Base-by-base conservation (phyloP, 257 asterid species). In the Dorcoceras hygrometricum region DNA sequence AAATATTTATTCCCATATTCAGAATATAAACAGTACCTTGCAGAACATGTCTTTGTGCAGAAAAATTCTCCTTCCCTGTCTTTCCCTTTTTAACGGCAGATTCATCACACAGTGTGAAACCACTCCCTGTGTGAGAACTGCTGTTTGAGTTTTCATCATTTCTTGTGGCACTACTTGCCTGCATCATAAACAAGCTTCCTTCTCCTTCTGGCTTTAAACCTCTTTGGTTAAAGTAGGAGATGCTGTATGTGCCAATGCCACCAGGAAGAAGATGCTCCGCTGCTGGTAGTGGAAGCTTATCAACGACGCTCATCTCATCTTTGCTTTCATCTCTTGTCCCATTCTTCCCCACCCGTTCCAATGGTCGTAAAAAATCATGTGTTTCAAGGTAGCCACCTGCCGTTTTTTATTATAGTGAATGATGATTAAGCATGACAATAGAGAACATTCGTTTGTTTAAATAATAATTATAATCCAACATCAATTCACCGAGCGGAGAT, bases 51-150 rank as follows among this genome's bases (percentile, higher is more conserved):
- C 80, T 77, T 53, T 87, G 85, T 54, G 82, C 80, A 31, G 80
- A 65, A 71, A 75, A 62, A 83, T 85, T 94, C 96, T 94, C 98
- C 96, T 94, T 90, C 98, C 96, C 96, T 84, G 99, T 88, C 96
- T 88, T 79, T 87, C 96, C 99, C 96, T 76, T 88, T 55, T 77
- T 85, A 54, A 65, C 72, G 3, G 86, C 81, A 86, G 96, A 85
- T 74, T 88, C 99, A 63, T 86, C 90, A 96, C 97, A 93, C 71
- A 90, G 68, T 18, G 92, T 76, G 80, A 93, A 90, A 77, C 89
- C 88, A 77, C 88, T 77, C 62, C 90, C 96, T 0, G 89, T 34
- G 72, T 84, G 81, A 79, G 95, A 87, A 83, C 83, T 81, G 82
- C 90, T 65, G 77, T 83, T 87, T 28, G 94, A 89, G 79, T 79